A percentile compares a stretch with the other conserved stretches of the same genome.
These are phyloP conservation scores for Zizania palustris DNA, from an alignment of 202 grass and related monocot species.

Conservation along the genomic window DNA sequence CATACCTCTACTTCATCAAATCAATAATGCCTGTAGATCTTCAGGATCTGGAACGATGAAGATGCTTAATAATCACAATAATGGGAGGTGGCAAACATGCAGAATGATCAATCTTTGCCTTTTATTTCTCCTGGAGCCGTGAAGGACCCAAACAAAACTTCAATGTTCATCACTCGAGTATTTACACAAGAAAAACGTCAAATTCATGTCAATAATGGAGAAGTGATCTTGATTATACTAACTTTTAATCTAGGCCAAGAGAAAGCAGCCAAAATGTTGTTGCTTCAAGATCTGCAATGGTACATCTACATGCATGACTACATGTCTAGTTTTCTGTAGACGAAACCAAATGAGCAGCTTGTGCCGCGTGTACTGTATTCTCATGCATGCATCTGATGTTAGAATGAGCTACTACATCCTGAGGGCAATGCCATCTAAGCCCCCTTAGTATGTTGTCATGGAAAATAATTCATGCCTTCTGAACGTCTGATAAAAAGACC, in stretches of 20 bases:
- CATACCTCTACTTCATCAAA: too few species aligned
- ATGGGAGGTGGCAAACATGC: not conserved
- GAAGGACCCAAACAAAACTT: too few species aligned
- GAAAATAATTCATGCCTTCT: slow-evolving; percentile 10
- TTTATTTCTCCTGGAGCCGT: not conserved
- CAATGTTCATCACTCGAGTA: not conserved
- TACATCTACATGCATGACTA: not conserved
- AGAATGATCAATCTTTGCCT: not conserved
- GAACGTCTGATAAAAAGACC: slow-evolving; percentile 2
- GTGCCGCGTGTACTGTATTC: too few species aligned
- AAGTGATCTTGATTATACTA: not conserved
- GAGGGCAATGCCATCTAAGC: too few species aligned
- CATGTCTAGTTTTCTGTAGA: not conserved
- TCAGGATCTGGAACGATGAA: not conserved
- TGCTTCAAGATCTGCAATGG: not conserved
- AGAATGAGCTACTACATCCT: not conserved
- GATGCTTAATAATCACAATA: not conserved
- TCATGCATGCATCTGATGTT: not conserved
- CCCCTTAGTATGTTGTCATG: not conserved
- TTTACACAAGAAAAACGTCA: not conserved
- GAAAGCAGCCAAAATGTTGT: not conserved
- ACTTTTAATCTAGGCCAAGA: slow-evolving; percentile 5
- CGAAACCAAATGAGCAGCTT: not conserved
- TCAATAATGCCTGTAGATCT: not conserved
- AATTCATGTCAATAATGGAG: not conserved